Evolutionary conservation across 192 early-diverging fungal genomes (phyloP), one percentile per base, ranked within the genome.

Genomic region (Podila verticillata): DNA sequence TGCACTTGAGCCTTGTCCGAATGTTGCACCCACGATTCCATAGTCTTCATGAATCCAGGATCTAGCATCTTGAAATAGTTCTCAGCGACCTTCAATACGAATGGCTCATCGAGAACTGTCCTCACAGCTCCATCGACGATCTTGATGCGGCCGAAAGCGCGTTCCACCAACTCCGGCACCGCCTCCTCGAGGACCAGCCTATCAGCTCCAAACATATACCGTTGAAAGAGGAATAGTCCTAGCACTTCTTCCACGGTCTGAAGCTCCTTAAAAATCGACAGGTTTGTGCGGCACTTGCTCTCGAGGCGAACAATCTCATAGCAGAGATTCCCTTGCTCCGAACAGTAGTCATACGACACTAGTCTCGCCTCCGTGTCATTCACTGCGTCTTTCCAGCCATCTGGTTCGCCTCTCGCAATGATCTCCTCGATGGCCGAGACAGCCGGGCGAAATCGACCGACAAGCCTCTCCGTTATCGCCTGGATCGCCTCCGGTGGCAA

Each of bases 161-260:
- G 60, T 8, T 70, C 68, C 29, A 70, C 60, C 68, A 63, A 61
- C 48, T 61, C 48, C 3, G 68, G 60, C 12, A 62, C 60, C 13
- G 24, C 22, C 19, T 34, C 20, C n/a, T 70, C 2, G 19, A 70
- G 48, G 30, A 70, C 68, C 2, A 70, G 32, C 10, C 35, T 34
- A 15, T 70, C 22, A 29, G 29, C 48, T 19, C 68, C 58, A 70
- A 70, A 70, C 68, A 63, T 70, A n/a, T 69, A 48, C 29, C 67
- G 36, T 12, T 69, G 67, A 69, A 69, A 69, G 9, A 60, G 20
- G 13, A 69, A 44, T 34, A 60, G 20, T n/a, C 57, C 67, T 9
- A 69, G 57, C 3, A 68, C 57, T 22, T 51, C 35, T 13, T 69
- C 58, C 36, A 68, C 20, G 2, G 44, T 48, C 12, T 32, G 56